phyloP scores from a whole-genome alignment of 352 stramenopile species.

The Phytopythium mirpurense region DNA sequence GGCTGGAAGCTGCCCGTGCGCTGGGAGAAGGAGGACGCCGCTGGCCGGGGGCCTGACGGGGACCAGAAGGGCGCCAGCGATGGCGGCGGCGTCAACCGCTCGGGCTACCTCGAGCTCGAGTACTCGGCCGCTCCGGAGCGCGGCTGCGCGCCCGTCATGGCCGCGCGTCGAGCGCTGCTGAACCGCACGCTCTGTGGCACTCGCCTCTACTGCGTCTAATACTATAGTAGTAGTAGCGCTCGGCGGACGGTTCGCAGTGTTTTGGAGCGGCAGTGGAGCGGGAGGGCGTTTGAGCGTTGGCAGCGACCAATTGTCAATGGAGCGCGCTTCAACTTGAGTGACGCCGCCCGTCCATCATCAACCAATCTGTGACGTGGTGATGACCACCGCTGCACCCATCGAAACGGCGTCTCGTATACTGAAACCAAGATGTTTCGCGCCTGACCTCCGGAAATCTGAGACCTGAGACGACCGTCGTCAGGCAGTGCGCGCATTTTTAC shows the following conservation, averaged over 20 bases:
- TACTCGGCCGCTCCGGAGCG: slow-evolving; percentile 68
- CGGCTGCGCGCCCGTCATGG: slow-evolving; percentile 49
- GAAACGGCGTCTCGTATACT: background rate
- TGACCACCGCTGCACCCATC: background rate
- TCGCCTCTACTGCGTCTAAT: slow-evolving; percentile 53
- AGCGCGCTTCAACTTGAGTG: background rate
- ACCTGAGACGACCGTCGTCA: background rate
- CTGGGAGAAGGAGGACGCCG: slow-evolving; percentile 58
- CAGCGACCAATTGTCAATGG: no score
- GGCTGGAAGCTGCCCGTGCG: slow-evolving; percentile 76
- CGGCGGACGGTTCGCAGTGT: no score
- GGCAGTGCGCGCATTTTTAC: background rate
- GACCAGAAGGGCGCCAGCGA: slow-evolving; percentile 27
- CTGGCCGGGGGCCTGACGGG: no score
- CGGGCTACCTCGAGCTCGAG: slow-evolving; percentile 61
- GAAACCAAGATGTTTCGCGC: background rate
- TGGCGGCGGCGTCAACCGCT: slow-evolving; percentile 56
- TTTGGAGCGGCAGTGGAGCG: no score
- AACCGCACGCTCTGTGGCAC: slow-evolving; percentile 60
- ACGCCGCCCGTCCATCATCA: slow-evolving; percentile 2
- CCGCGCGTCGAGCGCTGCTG: slow-evolving; percentile 57
- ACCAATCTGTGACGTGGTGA: background rate
- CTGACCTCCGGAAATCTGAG: no score
- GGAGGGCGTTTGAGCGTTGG: no score
- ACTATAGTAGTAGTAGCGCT: no score